Conservation (phyloP, 192 early-diverging fungal genomes). For the Pilaira anomala region DNA sequence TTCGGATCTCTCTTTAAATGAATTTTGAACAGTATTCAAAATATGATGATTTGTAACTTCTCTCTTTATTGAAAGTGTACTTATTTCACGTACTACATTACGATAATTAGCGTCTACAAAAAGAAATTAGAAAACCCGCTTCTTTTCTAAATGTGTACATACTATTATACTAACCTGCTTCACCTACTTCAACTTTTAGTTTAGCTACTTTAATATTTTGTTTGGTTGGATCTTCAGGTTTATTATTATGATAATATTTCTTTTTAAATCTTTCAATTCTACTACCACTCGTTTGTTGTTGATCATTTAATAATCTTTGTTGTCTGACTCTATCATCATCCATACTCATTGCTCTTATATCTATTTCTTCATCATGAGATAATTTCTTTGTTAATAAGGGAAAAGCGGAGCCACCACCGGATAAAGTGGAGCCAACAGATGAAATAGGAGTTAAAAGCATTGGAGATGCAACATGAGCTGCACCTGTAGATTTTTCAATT, state of each 20-base stretch:
- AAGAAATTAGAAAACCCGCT: too few species aligned
- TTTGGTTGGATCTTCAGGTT: conserved; percentile 17
- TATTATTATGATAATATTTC: conserved; percentile 19
- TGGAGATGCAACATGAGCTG: background rate
- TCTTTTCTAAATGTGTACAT: too few species aligned
- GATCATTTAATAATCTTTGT: background rate
- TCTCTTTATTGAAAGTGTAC: conserved; percentile 8
- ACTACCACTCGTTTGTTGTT: background rate
- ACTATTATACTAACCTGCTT: conserved; percentile 22
- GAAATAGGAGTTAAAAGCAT: conserved; percentile 1
- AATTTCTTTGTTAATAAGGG: background rate
- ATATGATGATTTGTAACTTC: background rate
- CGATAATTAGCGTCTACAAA: conserved; percentile 23
- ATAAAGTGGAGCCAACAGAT: conserved; percentile 3
- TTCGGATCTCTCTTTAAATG: conserved; percentile 7
- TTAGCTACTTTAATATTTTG: conserved; percentile 30
- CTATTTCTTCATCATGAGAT: background rate
- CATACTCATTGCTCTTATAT: conserved; percentile 7
- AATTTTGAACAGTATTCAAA: background rate
- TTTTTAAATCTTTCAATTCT: conserved; percentile 31
- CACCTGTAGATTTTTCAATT: conserved; percentile 20
- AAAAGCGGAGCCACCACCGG: background rate
- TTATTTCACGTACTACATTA: conserved; percentile 21
- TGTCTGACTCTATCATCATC: conserved; percentile 13
- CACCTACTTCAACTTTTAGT: conserved; percentile 29